Evolutionary conservation across 768 basidiomycete species (phyloP), one percentile per base, ranked within the genome.

Genomic region (Flagelloscypha sp.): DNA sequence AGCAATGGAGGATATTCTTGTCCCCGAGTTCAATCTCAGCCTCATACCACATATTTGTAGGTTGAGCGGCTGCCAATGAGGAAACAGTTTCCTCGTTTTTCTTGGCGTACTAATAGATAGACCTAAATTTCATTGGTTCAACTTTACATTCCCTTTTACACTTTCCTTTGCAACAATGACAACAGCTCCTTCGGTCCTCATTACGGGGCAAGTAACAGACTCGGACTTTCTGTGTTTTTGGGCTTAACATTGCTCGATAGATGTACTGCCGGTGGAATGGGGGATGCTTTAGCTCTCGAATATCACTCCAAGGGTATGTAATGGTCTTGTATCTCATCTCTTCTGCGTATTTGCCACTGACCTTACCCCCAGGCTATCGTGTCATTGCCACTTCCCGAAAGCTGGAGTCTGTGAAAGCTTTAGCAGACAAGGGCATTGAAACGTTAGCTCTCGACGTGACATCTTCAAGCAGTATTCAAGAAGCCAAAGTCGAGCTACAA

Each of bases 371-470:
- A 54, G 53, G 51, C 8, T 33, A 36, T n/a, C 49, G 44, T 13
- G 57, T 58, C n/a, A 48, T 57, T 23, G 57, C 57, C 7, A 56
- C 52, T 1, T 38, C 57, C 8, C 48, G 54, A 2, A 24, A 35
- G 3, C 24, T 47, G 7, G 40, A 44, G 10, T 35, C 52, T 12
- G 48, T 57, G 47, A 29, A 35, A 8, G 41, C 35, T 7, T 38
- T 59, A 5, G 31, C 32, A 4, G 38, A 15, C 4, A 24, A 33
- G 2, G 53, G 48, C 1, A 42, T 54, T 11, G 39, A 42, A 13
- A 49, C 44, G 15, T 24, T 58, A 6, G 30, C 13, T 9, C 43
- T 59, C 8, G 57, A 59, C 35, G 57, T 58, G 2, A 54, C 50
- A 10, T 9, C 12, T 17, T 11, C 12, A 8, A 18, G 8, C 19